Conservation (phyloP, 2,329 filamentous ascomycete species). For the Sclerotiophoma versabilis region DNA sequence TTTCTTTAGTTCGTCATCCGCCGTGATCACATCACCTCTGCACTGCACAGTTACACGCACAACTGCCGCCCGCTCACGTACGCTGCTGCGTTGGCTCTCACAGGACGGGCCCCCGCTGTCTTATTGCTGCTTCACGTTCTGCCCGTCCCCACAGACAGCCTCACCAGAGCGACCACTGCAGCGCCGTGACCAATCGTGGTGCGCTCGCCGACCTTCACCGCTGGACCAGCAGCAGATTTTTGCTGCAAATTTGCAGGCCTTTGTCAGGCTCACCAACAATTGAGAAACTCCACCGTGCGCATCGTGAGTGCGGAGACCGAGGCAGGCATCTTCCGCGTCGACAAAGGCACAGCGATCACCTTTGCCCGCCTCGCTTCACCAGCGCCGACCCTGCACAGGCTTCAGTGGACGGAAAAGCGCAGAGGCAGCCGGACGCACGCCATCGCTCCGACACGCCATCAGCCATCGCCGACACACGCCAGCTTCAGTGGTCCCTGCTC, state of each 20-base stretch:
- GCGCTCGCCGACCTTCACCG: slow-evolving; percentile 20
- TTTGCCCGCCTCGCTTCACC: slow-evolving; percentile 7
- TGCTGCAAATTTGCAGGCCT: slow-evolving; percentile 20
- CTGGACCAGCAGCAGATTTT: slow-evolving; percentile 15
- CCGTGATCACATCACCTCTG: slow-evolving; percentile 14
- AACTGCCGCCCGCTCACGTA: slow-evolving; percentile 8
- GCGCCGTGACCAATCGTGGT: slow-evolving; percentile 14
- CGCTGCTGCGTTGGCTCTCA: slow-evolving; percentile 11
- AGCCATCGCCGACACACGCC: slow-evolving; percentile 20
- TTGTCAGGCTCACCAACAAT: slow-evolving; percentile 15
- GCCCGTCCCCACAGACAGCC: slow-evolving; percentile 15
- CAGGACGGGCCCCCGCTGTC: slow-evolving; percentile 19
- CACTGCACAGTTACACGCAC: slow-evolving; percentile 15
- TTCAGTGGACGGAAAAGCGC: slow-evolving; percentile 9
- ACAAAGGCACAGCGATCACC: slow-evolving; percentile 15
- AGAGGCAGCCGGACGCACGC: slow-evolving; percentile 28
- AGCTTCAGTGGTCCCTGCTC: slow-evolving; percentile 19
- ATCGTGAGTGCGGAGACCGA: slow-evolving; percentile 20
- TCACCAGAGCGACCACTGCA: slow-evolving; percentile 15
- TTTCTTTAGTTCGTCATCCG: background rate
- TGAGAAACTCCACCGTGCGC: slow-evolving; percentile 7
- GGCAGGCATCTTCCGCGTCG: slow-evolving; percentile 7
- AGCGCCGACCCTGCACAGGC: slow-evolving; percentile 11
- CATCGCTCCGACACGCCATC: slow-evolving; percentile 26
- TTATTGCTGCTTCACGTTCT: slow-evolving; percentile 17